Percentiles rank a stretch among this genome's conserved stretches.
Evolutionary conservation across 108 stramenopile genomes (phyloP).

Genomic region (Craspedostauros australis): DNA sequence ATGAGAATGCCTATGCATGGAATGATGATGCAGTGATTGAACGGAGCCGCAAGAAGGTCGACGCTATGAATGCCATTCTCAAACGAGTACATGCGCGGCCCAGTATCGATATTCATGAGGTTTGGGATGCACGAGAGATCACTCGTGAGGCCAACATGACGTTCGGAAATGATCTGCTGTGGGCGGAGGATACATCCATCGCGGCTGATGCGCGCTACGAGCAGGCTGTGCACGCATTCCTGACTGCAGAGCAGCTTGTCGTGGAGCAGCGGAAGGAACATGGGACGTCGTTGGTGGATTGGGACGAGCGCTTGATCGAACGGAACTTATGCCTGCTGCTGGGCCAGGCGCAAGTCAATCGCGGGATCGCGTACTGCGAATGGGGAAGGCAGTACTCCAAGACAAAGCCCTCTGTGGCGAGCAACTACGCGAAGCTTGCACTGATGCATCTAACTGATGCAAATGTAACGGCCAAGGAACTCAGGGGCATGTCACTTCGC

Average conservation of each 20-base stretch:
- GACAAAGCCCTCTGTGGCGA: neutral
- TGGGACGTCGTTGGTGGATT: neutral
- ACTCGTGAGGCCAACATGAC: conserved; percentile 37
- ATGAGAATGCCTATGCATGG: neutral
- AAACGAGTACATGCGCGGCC: too few relatives aligned
- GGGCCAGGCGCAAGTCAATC: conserved; percentile 30
- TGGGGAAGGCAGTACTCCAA: neutral
- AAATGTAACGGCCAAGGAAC: neutral
- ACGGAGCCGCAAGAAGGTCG: conserved; percentile 6
- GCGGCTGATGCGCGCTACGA: too few relatives aligned
- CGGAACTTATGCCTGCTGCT: conserved; percentile 27
- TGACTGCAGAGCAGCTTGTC: conserved; percentile 20
- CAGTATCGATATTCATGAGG: conserved; percentile 22
- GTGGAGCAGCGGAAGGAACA: conserved; percentile 18
- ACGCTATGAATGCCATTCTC: too few relatives aligned
- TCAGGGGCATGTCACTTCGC: too few relatives aligned
- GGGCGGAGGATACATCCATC: conserved; percentile 1
- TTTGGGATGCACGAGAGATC: conserved; percentile 52
- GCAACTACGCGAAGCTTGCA: neutral
- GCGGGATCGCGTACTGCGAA: conserved; percentile 22
- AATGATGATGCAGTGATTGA: conserved; percentile 7
- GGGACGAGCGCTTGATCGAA: conserved; percentile 9
- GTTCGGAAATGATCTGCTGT: conserved; percentile 32
- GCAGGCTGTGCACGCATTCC: conserved; percentile 21
- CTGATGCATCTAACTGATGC: neutral